These are phyloP conservation scores for Sesbania bispinosa DNA, from an alignment of 306 rosid species.

Conservation along the genomic window DNA sequence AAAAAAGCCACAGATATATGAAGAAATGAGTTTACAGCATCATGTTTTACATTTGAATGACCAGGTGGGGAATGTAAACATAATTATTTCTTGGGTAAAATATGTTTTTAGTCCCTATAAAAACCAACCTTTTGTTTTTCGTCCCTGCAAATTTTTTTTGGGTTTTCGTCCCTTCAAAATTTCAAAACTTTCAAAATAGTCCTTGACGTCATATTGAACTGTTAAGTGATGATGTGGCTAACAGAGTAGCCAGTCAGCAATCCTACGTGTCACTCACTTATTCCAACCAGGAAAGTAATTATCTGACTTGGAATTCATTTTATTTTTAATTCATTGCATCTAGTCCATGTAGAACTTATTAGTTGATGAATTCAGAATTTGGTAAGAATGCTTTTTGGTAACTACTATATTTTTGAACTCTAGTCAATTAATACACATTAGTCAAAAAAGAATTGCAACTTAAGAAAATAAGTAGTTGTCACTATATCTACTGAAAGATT, in stretches of 20 bases:
- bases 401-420: not conserved
- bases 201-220: too few species aligned
- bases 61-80: not conserved
- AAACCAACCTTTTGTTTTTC: too few species aligned
- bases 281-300: too few species aligned
- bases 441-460: not conserved
- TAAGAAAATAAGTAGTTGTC: too few species aligned
- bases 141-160: too few species aligned
- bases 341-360: not conserved
- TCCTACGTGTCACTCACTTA: too few species aligned
- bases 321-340: not conserved
- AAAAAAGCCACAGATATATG: not conserved
- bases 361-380: not conserved
- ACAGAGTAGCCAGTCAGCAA: too few species aligned
- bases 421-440: not conserved
- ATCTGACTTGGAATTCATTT: not conserved
- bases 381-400: not conserved
- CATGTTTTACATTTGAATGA: constrained; percentile 9
- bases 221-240: too few species aligned
- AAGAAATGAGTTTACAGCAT: constrained; percentile 8
- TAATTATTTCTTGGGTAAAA: constrained; percentile 9
- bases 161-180: too few species aligned
- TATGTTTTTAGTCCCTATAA: too few species aligned
- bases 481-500: not conserved
- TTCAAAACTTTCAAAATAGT: too few species aligned